These are phyloP conservation scores for Boletus speciosus DNA, from an alignment of 768 basidiomycete genomes.

Conservation along the genomic window DNA sequence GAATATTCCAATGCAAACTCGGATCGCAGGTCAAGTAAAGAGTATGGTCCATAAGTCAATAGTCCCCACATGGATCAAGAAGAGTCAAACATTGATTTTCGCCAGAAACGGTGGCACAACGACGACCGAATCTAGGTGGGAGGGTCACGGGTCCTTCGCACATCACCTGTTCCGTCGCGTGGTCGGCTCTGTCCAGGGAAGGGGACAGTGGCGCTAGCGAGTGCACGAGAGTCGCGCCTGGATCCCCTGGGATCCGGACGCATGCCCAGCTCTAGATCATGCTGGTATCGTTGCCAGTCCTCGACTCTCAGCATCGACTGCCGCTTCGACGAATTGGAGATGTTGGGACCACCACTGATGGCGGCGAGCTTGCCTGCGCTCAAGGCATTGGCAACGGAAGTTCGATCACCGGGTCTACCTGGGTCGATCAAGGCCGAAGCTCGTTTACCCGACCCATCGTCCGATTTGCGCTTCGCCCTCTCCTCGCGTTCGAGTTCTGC, in stretches of 20 bases:
- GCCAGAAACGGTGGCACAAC: not conserved
- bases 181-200: constrained; percentile 30
- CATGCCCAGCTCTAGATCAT: constrained; percentile 38
- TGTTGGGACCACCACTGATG: constrained; percentile 29
- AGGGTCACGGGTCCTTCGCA: constrained; percentile 38
- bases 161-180: constrained; percentile 24
- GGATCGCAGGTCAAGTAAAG: constrained; percentile 7
- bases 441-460: constrained; percentile 39
- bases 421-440: constrained; percentile 28
- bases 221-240: constrained; percentile 24
- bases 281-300: constrained; percentile 79
- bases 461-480: constrained; percentile 43
- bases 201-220: constrained; percentile 26
- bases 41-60: constrained; percentile 20
- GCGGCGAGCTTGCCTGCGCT: constrained; percentile 61
- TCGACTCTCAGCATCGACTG: constrained; percentile 78
- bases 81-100: not conserved
- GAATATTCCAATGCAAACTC: constrained; percentile 19
- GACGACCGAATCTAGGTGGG: constrained; percentile 28
- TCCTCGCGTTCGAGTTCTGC: constrained; percentile 47
- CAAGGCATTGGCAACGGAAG: constrained; percentile 34
- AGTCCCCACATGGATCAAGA: constrained; percentile 16
- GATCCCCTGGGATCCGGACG: constrained; percentile 21
- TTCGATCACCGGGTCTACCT: constrained; percentile 34
- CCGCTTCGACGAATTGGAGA: constrained; percentile 50